These are phyloP conservation scores for Monosporozyma siamensis DNA, from an alignment of 805 yeast species.

Conservation along the genomic window DNA sequence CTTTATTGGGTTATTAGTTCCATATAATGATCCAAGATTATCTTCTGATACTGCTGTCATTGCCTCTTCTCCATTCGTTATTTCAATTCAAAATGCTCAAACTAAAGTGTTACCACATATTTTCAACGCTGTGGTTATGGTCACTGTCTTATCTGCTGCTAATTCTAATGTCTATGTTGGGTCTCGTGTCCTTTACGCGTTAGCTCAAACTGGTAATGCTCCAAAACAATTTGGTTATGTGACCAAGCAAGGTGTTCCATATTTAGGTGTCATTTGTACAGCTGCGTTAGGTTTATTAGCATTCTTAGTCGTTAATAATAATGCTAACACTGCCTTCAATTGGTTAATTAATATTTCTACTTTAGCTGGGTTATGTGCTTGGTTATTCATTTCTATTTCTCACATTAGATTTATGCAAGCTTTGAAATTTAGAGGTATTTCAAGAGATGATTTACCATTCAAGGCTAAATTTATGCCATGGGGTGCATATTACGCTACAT, in stretches of 20 bases:
- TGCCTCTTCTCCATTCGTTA: slow-evolving; percentile 57
- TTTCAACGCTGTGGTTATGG: slow-evolving; percentile 60
- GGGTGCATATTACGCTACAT: slow-evolving; percentile 51
- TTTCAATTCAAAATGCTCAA: slow-evolving; percentile 58
- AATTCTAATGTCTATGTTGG: slow-evolving; percentile 69
- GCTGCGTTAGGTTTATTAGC: slow-evolving; percentile 51
- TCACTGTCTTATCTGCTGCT: slow-evolving; percentile 66
- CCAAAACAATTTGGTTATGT: slow-evolving; percentile 48
- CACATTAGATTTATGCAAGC: slow-evolving; percentile 58
- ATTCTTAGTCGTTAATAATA: slow-evolving; percentile 41
- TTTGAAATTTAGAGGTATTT: slow-evolving; percentile 49
- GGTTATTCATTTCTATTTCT: slow-evolving; percentile 52
- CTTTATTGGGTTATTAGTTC: slow-evolving; percentile 57
- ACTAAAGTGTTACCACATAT: slow-evolving; percentile 59
- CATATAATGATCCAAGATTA: slow-evolving; percentile 48
- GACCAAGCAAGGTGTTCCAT: slow-evolving; percentile 53
- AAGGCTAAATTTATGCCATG: slow-evolving; percentile 58
- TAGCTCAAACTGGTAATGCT: slow-evolving; percentile 51
- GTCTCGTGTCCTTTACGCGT: slow-evolving; percentile 56
- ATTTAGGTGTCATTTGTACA: slow-evolving; percentile 44
- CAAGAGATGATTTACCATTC: slow-evolving; percentile 57
- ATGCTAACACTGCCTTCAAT: slow-evolving; percentile 47
- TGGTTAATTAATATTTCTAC: slow-evolving; percentile 63
- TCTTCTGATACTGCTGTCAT: slow-evolving; percentile 29
- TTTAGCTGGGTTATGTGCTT: slow-evolving; percentile 56